Conservation (phyloP, 768 basidiomycete genomes). For the Mycena pura region DNA sequence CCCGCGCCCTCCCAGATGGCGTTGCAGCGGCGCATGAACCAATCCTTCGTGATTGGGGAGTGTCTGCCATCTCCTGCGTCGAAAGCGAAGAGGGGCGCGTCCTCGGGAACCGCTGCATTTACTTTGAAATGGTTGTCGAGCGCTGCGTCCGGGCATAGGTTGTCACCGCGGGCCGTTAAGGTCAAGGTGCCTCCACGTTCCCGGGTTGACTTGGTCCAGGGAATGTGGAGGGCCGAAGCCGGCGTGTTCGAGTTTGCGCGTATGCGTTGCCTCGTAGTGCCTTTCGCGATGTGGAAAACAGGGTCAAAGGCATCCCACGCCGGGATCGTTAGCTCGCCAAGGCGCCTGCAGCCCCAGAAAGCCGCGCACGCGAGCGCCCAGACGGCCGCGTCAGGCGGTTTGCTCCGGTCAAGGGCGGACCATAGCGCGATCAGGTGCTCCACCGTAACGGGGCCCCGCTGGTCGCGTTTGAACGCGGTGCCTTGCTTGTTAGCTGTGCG, state of each 20-base stretch:
- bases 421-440: constrained; percentile 38
- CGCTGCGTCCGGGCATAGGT: constrained; percentile 12
- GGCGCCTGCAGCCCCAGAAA: constrained; percentile 43
- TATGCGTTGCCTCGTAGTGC: neutral
- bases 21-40: constrained; percentile 20
- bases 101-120: constrained; percentile 21
- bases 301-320: constrained; percentile 22
- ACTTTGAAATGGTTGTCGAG: constrained; percentile 28
- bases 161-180: constrained; percentile 23
- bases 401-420: neutral
- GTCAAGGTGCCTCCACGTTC: constrained; percentile 34
- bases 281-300: constrained; percentile 17
- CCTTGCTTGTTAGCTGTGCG: constrained; percentile 29
- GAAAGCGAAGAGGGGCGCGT: constrained; percentile 26
- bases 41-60: constrained; percentile 8
- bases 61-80: neutral
- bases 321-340: constrained; percentile 36
- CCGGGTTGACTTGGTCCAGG: constrained; percentile 42
- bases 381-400: constrained; percentile 37
- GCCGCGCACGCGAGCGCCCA: constrained; percentile 39
- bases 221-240: constrained; percentile 36
- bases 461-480: constrained; percentile 24
- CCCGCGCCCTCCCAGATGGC: constrained; percentile 22
- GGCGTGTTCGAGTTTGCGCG: neutral
- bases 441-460: constrained; percentile 40